Evolutionary conservation across 164 flowering plant species (phyloP).

Genomic region (Macadamia tetraphylla): DNA sequence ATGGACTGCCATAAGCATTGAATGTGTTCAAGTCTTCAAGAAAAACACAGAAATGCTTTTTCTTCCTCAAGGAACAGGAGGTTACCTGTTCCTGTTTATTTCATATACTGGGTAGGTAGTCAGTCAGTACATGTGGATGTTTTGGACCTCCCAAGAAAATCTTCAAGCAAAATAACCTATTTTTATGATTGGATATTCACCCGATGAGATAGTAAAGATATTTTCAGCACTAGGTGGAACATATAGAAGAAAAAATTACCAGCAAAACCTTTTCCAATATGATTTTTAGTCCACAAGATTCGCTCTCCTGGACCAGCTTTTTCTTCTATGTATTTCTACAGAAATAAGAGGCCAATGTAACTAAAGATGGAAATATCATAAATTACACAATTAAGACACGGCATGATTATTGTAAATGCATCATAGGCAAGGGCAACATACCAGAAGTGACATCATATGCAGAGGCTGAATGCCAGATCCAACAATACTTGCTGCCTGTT

Average conservation of each 20-base stretch:
- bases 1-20: too few species aligned
- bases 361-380: background rate
- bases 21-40: too few species aligned
- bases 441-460: slow-evolving; percentile 46
- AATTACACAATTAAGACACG: background rate
- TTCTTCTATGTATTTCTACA: slow-evolving; percentile 45
- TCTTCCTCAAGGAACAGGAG: too few species aligned
- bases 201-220: background rate
- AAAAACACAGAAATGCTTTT: too few species aligned
- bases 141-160: too few species aligned
- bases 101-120: too few species aligned
- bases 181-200: too few species aligned
- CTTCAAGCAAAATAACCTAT: too few species aligned
- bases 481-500: slow-evolving; percentile 53
- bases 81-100: too few species aligned
- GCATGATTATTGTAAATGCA: background rate
- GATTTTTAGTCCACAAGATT: slow-evolving; percentile 30
- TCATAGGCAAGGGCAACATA: slow-evolving; percentile 15
- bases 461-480: slow-evolving; percentile 61
- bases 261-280: slow-evolving; percentile 43
- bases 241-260: slow-evolving; percentile 24
- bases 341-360: slow-evolving; percentile 1
- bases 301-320: slow-evolving; percentile 40
- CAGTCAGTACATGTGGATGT: too few species aligned
- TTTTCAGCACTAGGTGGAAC: background rate